Base-by-base conservation (phyloP, 1,284 basidiomycete genomes). In the Boletus sp. region DNA sequence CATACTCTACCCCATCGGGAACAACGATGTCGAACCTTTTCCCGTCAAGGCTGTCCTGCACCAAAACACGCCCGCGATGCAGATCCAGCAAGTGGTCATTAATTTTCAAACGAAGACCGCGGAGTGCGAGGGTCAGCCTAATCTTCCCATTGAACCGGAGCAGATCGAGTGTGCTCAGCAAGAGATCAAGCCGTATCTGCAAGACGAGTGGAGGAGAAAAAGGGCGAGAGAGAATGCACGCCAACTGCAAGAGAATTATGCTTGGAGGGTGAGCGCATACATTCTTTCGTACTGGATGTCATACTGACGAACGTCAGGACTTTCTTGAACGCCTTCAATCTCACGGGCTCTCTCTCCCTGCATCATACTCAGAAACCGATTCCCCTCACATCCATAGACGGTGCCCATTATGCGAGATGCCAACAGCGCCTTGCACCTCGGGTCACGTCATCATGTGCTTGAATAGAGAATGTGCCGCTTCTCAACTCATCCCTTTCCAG, bases 51-150 rank as follows among this genome's bases (percentile, higher is more conserved):
- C 40, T 2, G 23, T 61, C 37, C 27, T 59, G 30, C 45, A 47
- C 16, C 54, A 61, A 39, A 49, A 34, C 9, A 22, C 20, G 16
- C 49, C 55, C 8, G 17, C 40, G 20, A 38, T 47, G 52, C 49
- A 49, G 5, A 23, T 40, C 16, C 44, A 43, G 20, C 50, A 51
- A 23, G 50, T 61, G 5, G 34, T 48, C n/a, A 36, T 59, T 44
- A 43, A 63, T 40, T 63, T 59, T 46, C 41, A 51, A 17, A 43
- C 54, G 17, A 57, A 43, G 41, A 63, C 54, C 0, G 54, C 26
- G 0, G 46, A 46, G 27, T 50, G 41, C 26, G 48, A 59, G 17
- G 57, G 50, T 2, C 54, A 51, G 3, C 47, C 54, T 20, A 42
- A 37, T 41, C 59, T 61, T 9, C 14, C 49, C 39, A 57, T 59